These are phyloP conservation scores for Metarhizium guizhouense DNA, from an alignment of 2,329 filamentous ascomycete genomes.

Conservation along the genomic window DNA sequence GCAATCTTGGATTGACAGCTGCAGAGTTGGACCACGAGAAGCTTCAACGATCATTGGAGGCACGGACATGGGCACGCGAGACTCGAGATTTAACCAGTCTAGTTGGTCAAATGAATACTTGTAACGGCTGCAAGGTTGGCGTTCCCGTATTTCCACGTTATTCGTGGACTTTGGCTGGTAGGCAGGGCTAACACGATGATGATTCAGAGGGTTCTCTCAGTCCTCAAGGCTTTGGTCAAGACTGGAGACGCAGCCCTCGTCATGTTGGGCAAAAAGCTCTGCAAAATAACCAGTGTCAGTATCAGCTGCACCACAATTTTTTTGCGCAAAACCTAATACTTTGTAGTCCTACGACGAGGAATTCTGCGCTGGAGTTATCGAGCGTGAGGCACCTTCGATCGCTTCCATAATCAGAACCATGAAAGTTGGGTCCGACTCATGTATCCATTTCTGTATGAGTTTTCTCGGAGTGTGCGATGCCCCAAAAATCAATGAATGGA, in stretches of 20 bases:
- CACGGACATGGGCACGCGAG: not conserved
- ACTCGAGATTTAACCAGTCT: not conserved
- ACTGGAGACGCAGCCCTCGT: conserved; percentile 32
- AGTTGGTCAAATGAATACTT: not conserved
- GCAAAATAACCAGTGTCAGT: conserved; percentile 17
- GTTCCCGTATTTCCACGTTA: not conserved
- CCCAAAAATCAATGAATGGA: conserved; percentile 32
- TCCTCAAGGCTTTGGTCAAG: conserved; percentile 31
- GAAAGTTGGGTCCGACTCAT: conserved; percentile 36
- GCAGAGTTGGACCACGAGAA: not conserved
- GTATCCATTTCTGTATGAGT: conserved; percentile 41
- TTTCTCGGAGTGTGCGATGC: conserved; percentile 42
- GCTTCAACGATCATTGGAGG: conserved; percentile 1
- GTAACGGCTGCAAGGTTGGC: conserved; percentile 6
- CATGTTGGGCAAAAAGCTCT: conserved; percentile 16
- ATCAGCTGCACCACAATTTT: not conserved
- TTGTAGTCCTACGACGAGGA: conserved; percentile 38
- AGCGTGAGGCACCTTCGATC: conserved; percentile 41
- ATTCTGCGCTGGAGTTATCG: conserved; percentile 43
- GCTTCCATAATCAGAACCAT: conserved; percentile 38
- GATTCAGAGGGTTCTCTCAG: conserved; percentile 2
- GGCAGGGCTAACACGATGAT: not conserved
- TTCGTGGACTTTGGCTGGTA: not conserved
- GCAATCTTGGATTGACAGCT: not conserved
- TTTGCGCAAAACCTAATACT: not conserved